Evolutionary conservation across 176 grass and related monocot genomes (phyloP), one percentile per base, ranked within the genome.

Genomic region (Paspalum notatum): DNA sequence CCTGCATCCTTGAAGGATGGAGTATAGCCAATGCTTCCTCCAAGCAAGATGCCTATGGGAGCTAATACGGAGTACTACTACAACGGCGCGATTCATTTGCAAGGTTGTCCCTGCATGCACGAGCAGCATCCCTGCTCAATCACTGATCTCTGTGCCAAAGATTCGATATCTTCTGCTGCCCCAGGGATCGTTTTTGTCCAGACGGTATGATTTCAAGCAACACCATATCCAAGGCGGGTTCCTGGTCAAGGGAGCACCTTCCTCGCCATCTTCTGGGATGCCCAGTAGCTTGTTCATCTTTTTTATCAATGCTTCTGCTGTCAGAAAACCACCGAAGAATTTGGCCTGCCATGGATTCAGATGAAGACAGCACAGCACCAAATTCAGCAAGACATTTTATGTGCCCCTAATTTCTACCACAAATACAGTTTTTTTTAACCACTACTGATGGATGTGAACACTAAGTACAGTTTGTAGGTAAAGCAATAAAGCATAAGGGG

Each of bases 181-280:
- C 84, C 87, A 89, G 45, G 83, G 81, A 20, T 92, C 68, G 45
- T 74, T 71, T 74, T 89, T 82, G 70, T 91, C 80, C 26, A 83
- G 12, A 27, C 66, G 58, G 78, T 75, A 94, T 41, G 85, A 94
- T 37, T 83, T 92, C 70, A 94, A 85, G 64, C 92, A 94, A 74
- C 92, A 98, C 84, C 87, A 82, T 74, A 94, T 60, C 90, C 95
- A 98, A 37, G 92, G 92, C 66, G 95, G 90, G 56, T 92, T 87
- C 48, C 87, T 75, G 42, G 49, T 70, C 42, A 63, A 17, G 21
- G 60, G 37, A 16, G 38, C 41, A 44, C 65, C 88, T 86, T 82
- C 83, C 42, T 87, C 62, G 0, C 5, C 47, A 17, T 85, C 93
- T 78, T 79, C 83, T 37, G 75, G 64, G 55, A 89, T 52, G 39